Percentiles rank a stretch among this genome's conserved stretches.
These are phyloP conservation scores for Colletotrichum incanum DNA, from an alignment of 2,329 filamentous ascomycete genomes.

Conservation along the genomic window DNA sequence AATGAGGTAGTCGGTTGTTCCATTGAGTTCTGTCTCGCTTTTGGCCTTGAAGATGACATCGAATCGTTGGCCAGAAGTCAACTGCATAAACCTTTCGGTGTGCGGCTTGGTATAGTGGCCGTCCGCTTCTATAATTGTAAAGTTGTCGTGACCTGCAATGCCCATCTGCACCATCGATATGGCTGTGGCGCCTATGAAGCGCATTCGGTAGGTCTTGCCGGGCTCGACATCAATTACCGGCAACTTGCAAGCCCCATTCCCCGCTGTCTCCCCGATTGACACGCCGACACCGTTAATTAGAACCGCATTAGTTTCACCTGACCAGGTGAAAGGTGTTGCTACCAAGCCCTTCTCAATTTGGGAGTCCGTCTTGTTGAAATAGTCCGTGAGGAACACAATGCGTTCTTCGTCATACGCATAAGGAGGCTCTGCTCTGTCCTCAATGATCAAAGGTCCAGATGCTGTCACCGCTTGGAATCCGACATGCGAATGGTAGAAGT, in stretches of 20 bases:
- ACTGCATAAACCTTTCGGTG: conserved; percentile 65
- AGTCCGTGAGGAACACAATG: conserved; percentile 69
- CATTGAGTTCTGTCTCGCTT: conserved; percentile 57
- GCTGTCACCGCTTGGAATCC: conserved; percentile 74
- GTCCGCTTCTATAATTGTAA: conserved; percentile 75
- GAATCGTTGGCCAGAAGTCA: conserved; percentile 74
- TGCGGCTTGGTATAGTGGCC: conserved; percentile 67
- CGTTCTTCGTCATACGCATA: conserved; percentile 76
- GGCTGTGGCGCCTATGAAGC: conserved; percentile 71
- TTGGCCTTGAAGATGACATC: conserved; percentile 71
- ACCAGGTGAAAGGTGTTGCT: conserved; percentile 68
- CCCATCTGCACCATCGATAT: conserved; percentile 69
- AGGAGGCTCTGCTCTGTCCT: conserved; percentile 62
- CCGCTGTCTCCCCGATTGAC: conserved; percentile 44
- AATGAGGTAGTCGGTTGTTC: conserved; percentile 59
- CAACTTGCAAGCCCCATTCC: conserved; percentile 56
- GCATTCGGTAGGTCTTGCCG: conserved; percentile 72
- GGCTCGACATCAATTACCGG: conserved; percentile 72
- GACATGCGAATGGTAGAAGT: conserved; percentile 79
- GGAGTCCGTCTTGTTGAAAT: conserved; percentile 69
- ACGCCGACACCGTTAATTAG: conserved; percentile 69
- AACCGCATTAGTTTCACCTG: conserved; percentile 71
- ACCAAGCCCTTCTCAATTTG: conserved; percentile 66
- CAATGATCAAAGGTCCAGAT: conserved; percentile 72
- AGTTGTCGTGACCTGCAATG: conserved; percentile 69